Base-by-base conservation (phyloP, 768 basidiomycete genomes). In the Xerocomellus amylosporus region DNA sequence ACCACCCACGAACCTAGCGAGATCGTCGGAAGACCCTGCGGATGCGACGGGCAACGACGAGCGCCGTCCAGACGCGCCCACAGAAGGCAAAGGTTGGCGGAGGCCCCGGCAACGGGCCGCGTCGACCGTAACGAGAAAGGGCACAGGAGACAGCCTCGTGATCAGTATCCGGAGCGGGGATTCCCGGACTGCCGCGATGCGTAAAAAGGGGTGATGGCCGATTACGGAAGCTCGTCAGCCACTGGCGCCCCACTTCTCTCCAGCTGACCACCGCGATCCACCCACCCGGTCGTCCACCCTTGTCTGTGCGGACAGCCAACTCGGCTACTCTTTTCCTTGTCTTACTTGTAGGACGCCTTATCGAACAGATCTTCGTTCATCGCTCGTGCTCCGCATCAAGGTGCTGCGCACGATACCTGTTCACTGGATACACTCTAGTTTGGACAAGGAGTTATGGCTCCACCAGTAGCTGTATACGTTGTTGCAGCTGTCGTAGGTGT, bases 401-500 rank as follows among this genome's bases (percentile, higher is more conserved):
- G 45, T 52, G 53, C 63, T 66, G 64, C 55, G 63, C 47, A 55
- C 33, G 46, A 46, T 8, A 24, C 46, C 13, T 17, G 33, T 56
- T 41, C 62, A 41, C 30, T 28, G 50, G 47, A 20, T 51, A 43
- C 34, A 42, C 47, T 43, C 45, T 53, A 53, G 53, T 22, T 48
- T 17, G 43, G 22, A 58, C 36, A 22, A 42, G 46, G 20, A 34
- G 7, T 26, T 8, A 70, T 72, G 69, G 44, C 67, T 19, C 66
- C 71, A 12, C 69, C 64, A 30, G 71, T 61, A 52, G 79, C 73
- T 10, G 76, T 82, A 10, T 80, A 80, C 53, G 76, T 83, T 48
- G 68, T 78, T 24, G 82, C 77, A 8, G 73, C 78, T n/a, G 62
- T 85, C 22, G 76, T 75, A 15, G 71, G 77, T 3, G 71, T 80